Percentiles rank a stretch among this genome's conserved stretches.
Conservation (phyloP, 208 protist genomes). For the Trypanosoma mega region DNA sequence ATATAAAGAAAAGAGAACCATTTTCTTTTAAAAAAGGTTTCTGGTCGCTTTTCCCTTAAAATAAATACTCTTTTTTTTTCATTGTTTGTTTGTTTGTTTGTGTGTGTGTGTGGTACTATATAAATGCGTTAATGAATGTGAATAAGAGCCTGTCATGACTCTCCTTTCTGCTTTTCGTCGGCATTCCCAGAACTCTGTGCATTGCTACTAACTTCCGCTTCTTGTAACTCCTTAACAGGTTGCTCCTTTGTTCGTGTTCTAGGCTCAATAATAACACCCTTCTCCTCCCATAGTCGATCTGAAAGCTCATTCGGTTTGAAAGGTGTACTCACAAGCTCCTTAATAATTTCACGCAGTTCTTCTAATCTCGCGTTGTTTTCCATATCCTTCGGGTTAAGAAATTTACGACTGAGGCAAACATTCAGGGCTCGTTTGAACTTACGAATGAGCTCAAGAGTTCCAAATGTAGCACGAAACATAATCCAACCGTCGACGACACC, state of each 20-base stretch:
- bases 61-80: background rate
- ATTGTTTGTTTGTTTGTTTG: background rate
- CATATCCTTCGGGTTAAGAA: conserved; percentile 40
- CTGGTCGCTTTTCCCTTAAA: too few relatives aligned
- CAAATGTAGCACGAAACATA: conserved; percentile 53
- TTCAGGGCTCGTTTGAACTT: conserved; percentile 58
- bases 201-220: too few relatives aligned
- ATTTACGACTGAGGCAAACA: conserved; percentile 56
- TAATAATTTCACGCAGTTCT: conserved; percentile 53
- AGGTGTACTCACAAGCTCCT: conserved; percentile 48
- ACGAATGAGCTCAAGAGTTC: conserved; percentile 55
- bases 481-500: conserved; percentile 74
- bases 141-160: too few relatives aligned
- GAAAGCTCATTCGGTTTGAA: conserved; percentile 48
- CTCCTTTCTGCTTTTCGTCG: too few relatives aligned
- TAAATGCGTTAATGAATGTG: too few relatives aligned
- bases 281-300: conserved; percentile 49
- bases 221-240: too few relatives aligned
- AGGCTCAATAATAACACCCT: conserved; percentile 47
- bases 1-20: background rate
- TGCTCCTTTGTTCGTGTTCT: conserved; percentile 12
- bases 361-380: conserved; percentile 69
- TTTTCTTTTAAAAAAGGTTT: too few relatives aligned
- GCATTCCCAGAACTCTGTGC: too few relatives aligned
- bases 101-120: too few relatives aligned